These are phyloP conservation scores for Mrakia gelida DNA, from an alignment of 768 basidiomycete genomes.

Conservation along the genomic window DNA sequence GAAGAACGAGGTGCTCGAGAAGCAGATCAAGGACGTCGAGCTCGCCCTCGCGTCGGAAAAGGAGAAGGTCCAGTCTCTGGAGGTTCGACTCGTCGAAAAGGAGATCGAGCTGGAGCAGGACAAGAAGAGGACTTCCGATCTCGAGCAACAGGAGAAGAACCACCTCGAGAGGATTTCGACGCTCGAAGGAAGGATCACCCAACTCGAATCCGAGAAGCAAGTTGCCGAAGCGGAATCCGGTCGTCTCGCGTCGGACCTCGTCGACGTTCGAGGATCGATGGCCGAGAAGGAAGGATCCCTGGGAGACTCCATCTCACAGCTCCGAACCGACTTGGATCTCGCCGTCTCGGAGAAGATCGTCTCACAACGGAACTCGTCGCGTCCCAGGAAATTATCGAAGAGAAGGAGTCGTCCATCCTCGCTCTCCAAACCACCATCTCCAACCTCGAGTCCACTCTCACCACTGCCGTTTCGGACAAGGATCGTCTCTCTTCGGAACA, in stretches of 20 bases:
- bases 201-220: background rate
- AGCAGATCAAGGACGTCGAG: background rate
- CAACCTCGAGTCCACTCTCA: no score
- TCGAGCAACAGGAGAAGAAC: background rate
- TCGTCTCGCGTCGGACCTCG: background rate
- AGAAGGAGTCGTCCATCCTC: no score
- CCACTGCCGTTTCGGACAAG: no score
- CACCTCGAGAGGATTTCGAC: background rate
- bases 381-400: no score
- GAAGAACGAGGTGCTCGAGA: background rate
- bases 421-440: no score
- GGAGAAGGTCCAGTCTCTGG: background rate
- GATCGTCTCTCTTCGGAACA: no score
- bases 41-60: background rate
- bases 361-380: no score
- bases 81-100: background rate
- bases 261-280: no score
- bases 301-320: no score
- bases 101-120: background rate
- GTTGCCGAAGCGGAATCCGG: background rate
- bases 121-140: background rate
- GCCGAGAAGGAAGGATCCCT: no score
- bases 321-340: no score
- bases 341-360: no score
- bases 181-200: background rate